Conservation (phyloP, 176 grass and related monocot genomes). For the Cymbopogon citratus region DNA sequence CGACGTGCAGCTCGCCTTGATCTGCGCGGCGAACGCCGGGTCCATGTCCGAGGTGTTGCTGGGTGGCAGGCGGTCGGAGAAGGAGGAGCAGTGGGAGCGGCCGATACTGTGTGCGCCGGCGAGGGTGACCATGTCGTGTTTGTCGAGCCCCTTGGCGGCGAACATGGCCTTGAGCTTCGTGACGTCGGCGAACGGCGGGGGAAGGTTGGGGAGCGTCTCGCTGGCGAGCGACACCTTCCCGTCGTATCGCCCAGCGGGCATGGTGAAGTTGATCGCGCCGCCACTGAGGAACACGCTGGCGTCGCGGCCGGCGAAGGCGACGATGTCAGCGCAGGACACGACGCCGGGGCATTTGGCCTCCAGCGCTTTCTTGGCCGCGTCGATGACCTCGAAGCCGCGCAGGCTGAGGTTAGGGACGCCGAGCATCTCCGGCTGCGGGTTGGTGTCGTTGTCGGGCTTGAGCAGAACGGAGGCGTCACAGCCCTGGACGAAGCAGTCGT, state of each 20-base stretch:
- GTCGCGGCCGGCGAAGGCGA: slow-evolving; percentile 51
- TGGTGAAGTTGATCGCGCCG: not conserved
- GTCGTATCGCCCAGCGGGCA: slow-evolving; percentile 44
- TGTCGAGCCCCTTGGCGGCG: slow-evolving; percentile 16
- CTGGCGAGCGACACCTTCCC: slow-evolving; percentile 15
- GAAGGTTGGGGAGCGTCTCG: slow-evolving; percentile 20
- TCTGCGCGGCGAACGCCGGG: not conserved
- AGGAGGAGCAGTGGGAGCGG: slow-evolving; percentile 33
- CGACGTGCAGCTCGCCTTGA: not conserved
- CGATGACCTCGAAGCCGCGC: slow-evolving; percentile 27
- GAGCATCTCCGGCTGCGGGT: slow-evolving; percentile 11
- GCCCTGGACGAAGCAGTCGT: slow-evolving; percentile 59
- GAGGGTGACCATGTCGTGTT: slow-evolving; percentile 22
- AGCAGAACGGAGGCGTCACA: slow-evolving; percentile 57
- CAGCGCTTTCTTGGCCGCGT: slow-evolving; percentile 4
- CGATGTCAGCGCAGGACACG: slow-evolving; percentile 41
- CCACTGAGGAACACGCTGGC: slow-evolving; percentile 15
- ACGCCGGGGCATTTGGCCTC: slow-evolving; percentile 24
- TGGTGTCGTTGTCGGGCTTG: not conserved
- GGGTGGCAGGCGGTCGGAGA: not conserved
- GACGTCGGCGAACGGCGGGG: not conserved
- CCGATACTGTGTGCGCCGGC: slow-evolving; percentile 31
- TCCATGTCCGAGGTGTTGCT: slow-evolving; percentile 22
- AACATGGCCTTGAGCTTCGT: not conserved
- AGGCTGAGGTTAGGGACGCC: slow-evolving; percentile 12